Base-by-base conservation (phyloP, 2,329 filamentous ascomycete species). In the Venturia oleaginea region DNA sequence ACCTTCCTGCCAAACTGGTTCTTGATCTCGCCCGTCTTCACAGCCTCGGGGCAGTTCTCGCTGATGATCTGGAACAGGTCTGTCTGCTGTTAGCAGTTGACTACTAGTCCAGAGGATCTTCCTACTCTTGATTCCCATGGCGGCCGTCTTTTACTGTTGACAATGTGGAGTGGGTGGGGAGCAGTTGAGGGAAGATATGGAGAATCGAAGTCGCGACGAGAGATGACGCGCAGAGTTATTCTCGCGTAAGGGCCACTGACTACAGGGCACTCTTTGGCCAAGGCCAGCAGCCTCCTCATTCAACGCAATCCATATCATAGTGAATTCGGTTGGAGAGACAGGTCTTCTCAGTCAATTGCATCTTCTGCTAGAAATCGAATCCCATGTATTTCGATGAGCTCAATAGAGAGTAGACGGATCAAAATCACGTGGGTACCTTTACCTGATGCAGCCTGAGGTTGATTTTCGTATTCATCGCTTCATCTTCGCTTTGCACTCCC, bases 1-100 rank as follows among this genome's bases (percentile, higher is more conserved):
- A 99, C 93, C 79, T 99, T 99, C 75, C 94, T 90, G 68, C 94
- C 94, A 75, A 99, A 99, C 69, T 99, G 94, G 71, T 93, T 93
- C 80, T 99, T 99, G 82, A 99, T 99, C 74, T 99, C 94, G 66
- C 94, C 91, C 73, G 92, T 89, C 78, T 97, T 97, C 82, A 97
- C 85, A 40, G 94, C 89, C 78, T 92, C 90, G n/a, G 94, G 94
- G 69, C 92, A 90, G 79, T 97, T 89, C 74, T 97, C 92, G 67
- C 76, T 76, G 68, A 81, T 79, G 68, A 81, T 72, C 70, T 79
- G 77, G 73, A 72, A 78, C n/a, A 81, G 72, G 67, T 77, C 70
- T 75, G 59, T 15, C 17, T 10, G 48, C 1, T 40, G 46, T 62
- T n/a, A 62, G 19, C 37, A 5, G 13, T 7, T 8, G 42, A 6